Conservation (phyloP, 495 filamentous ascomycete species). For the Penicillium paradoxum region DNA sequence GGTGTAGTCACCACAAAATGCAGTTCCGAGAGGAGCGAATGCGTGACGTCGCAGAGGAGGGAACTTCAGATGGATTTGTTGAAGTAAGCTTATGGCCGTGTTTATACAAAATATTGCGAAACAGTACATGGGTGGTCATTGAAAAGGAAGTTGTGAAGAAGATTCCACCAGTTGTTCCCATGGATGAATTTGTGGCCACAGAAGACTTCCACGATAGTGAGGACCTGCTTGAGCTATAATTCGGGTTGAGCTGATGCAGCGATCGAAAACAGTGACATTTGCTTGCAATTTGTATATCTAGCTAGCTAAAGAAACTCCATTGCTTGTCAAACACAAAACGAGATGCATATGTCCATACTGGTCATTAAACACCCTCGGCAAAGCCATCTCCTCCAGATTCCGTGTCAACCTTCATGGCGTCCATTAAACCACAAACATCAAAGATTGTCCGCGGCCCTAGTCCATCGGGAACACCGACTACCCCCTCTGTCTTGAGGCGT, state of each 20-base stretch:
- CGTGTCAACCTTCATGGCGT: constrained; percentile 53
- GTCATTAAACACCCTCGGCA: constrained; percentile 30
- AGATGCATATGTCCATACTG: background rate
- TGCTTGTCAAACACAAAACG: background rate
- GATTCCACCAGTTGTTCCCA: background rate
- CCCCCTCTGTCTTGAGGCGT: constrained; percentile 45
- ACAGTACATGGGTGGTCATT: background rate
- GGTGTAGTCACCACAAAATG: constrained; percentile 1
- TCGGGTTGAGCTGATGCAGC: background rate
- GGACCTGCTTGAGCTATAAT: background rate
- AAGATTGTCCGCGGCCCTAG: constrained; percentile 48
- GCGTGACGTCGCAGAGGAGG: background rate
- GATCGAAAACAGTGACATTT: background rate
- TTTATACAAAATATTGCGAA: background rate
- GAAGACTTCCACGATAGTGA: background rate
- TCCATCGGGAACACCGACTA: constrained; percentile 43
- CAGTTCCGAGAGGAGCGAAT: constrained; percentile 6
- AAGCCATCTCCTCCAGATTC: constrained; percentile 51
- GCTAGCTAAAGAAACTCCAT: background rate
- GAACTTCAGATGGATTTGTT: background rate
- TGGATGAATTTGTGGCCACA: background rate
- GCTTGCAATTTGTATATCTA: constrained; percentile 4
- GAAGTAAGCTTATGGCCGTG: constrained; percentile 11
- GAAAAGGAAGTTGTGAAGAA: constrained; percentile 12
- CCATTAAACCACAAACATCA: constrained; percentile 54